These are phyloP conservation scores for Xylaria venustula DNA, from an alignment of 495 filamentous ascomycete species.

Conservation along the genomic window DNA sequence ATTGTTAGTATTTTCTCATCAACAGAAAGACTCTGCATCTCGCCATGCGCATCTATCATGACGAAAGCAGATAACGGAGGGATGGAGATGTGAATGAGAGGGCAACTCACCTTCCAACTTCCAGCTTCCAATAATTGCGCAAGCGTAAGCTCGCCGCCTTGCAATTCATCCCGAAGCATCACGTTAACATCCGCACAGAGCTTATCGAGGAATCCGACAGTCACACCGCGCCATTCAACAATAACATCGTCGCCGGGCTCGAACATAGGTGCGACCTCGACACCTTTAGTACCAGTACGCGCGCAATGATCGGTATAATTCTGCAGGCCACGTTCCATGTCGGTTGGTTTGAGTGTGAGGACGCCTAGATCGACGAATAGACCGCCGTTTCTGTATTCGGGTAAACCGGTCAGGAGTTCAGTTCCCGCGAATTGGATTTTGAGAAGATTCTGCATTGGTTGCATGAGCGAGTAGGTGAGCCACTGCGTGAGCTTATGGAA, in stretches of 20 bases:
- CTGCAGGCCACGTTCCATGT: slow-evolving; percentile 63
- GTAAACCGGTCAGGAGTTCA: slow-evolving; percentile 77
- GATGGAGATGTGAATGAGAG: background rate
- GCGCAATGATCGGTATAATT: slow-evolving; percentile 72
- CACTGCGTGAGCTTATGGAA: slow-evolving; percentile 93
- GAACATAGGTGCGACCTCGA: slow-evolving; percentile 74
- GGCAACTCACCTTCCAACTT: slow-evolving; percentile 80
- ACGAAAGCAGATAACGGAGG: background rate
- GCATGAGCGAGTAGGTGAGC: slow-evolving; percentile 86
- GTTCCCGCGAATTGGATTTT: slow-evolving; percentile 74
- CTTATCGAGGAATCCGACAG: slow-evolving; percentile 79
- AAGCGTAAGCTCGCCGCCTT: slow-evolving; percentile 60
- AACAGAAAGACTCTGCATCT: no score
- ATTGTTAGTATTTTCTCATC: background rate
- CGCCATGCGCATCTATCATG: no score
- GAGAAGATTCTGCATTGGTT: slow-evolving; percentile 77
- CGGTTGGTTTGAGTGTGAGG: slow-evolving; percentile 66
- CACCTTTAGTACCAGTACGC: slow-evolving; percentile 68
- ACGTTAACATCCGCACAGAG: slow-evolving; percentile 71
- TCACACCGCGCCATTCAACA: slow-evolving; percentile 83
- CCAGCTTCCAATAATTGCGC: slow-evolving; percentile 85
- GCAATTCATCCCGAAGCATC: slow-evolving; percentile 45
- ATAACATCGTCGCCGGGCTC: slow-evolving; percentile 78
- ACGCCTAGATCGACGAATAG: slow-evolving; percentile 81
- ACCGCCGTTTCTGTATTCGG: slow-evolving; percentile 87